Base-by-base conservation (phyloP, 177 flowering plant species). In the Vitis hybrid region DNA sequence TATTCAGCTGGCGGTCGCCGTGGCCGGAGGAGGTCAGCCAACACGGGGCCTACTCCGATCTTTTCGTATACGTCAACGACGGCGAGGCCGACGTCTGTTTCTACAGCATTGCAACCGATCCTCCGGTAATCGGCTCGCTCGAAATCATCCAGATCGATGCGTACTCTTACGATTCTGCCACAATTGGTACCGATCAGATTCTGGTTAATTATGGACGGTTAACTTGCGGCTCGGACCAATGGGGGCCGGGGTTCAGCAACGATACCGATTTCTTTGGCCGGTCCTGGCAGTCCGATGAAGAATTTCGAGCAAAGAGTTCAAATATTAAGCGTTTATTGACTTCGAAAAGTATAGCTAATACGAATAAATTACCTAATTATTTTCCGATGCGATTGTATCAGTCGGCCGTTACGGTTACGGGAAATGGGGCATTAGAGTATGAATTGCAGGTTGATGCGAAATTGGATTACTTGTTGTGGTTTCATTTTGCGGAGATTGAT, bases 401-500 rank as follows among this genome's bases (percentile, higher is more conserved):
- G 75, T 73, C 82, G 22, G 95, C 93, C 8, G 80, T 85, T 60
- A 83, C 83, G 1, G 79, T 70, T n/a, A 20, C 10, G 6, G 80
- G 78, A 1, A 58, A 20, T 16, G 83, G 78, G 1, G 79, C 29
- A 8, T 72, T 96, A 80, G 94, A 84, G 78, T 96, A 90, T 72
- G 73, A 76, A 29, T 74, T 94, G 71, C 63, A 65, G 1, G 97
- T 94, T 64, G 99, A 96, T 65, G 96, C 97, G 2, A 94, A 89
- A 76, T 68, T 92, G 73, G 99, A 96, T 74, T 96, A 96, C 78
- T 76, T 92, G 86, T 31, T 96, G 65, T 96, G 95, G 95, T 84
- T 96, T 64, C 99, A 96, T 71, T 96, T 96, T 72, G 97, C 92
- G 5, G 99, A 96, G 94, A 88, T 96, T 67, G 94, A 90, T 79